Conservation (phyloP, 805 yeast species). For the Candida oleophila region DNA sequence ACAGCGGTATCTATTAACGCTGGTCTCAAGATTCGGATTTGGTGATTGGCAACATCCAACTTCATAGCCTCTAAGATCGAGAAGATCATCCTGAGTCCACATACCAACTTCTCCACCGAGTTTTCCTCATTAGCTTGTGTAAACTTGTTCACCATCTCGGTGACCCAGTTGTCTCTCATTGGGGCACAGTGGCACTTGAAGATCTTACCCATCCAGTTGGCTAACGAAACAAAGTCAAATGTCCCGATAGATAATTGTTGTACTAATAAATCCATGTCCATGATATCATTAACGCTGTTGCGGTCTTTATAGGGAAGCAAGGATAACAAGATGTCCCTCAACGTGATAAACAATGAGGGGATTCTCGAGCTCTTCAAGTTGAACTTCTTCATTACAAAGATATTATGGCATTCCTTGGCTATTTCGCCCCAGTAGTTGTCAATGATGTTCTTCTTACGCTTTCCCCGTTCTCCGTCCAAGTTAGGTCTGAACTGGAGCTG, state of each 20-base stretch:
- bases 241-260: constrained; percentile 73
- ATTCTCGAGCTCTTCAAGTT: constrained; percentile 43
- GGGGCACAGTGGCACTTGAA: constrained; percentile 94
- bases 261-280: constrained; percentile 72
- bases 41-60: constrained; percentile 92
- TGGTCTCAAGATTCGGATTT: constrained; percentile 81
- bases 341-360: constrained; percentile 72
- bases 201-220: constrained; percentile 71
- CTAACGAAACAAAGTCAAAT: constrained; percentile 68
- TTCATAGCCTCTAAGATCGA: constrained; percentile 92
- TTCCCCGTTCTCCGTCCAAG: constrained; percentile 86
- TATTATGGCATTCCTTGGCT: constrained; percentile 60
- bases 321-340: constrained; percentile 71
- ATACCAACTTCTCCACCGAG: constrained; percentile 55
- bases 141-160: constrained; percentile 68
- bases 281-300: constrained; percentile 59
- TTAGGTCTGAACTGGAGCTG: constrained; percentile 89
- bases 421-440: constrained; percentile 85
- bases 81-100: constrained; percentile 74
- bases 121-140: constrained; percentile 46
- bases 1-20: constrained; percentile 82
- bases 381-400: constrained; percentile 18
- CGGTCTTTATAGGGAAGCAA: constrained; percentile 79
- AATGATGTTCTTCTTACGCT: constrained; percentile 68
- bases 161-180: constrained; percentile 89